Evolutionary conservation across 2,329 filamentous ascomycete species (phyloP), one percentile per base, ranked within the genome.

Genomic region (Fusarium irregulare): DNA sequence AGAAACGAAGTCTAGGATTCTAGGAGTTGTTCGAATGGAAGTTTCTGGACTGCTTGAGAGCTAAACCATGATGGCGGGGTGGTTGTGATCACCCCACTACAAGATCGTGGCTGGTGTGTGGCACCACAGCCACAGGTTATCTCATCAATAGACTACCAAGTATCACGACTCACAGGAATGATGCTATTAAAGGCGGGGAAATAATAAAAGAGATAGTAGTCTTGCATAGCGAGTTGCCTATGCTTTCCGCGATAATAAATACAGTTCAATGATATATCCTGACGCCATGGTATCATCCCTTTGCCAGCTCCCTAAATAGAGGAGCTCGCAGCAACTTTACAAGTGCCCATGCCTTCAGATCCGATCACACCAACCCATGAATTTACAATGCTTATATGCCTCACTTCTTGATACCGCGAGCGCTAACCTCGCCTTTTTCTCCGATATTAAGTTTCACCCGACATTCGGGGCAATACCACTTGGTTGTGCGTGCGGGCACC

Each of bases 401-500:
- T 50, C 75, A 83, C 70, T 80, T 84, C 79, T 80, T 86, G 13
- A 88, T 80, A 8, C 86, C 86, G 62, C 88, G 79, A n/a, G 87
- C 87, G 64, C 80, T 90, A 13, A 90, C 86, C 74, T 90, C 87
- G 4, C 88, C 88, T 78, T 84, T 88, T 79, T 89, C 87, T 8
- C 88, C 88, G 71, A 90, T 88, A 49, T 88, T 88, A 32, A 91
- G 79, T 30, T 85, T 80, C 66, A 87, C 86, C 42, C 90, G 84
- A 76, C 93, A 96, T 51, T 93, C 89, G 2, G 92, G 92, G 78
- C 93, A 96, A 75, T 93, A 96, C 93, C 93, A 96, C 79, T 93
- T 94, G 4, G 90, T 90, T 32, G 91, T 91, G 20, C 91, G 85
- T 4, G 89, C 87, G 13, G 92, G 92, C 63, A 92, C 88, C 25